These are phyloP conservation scores for Trifolium dubium DNA, from an alignment of 306 rosid genomes.

Conservation along the genomic window DNA sequence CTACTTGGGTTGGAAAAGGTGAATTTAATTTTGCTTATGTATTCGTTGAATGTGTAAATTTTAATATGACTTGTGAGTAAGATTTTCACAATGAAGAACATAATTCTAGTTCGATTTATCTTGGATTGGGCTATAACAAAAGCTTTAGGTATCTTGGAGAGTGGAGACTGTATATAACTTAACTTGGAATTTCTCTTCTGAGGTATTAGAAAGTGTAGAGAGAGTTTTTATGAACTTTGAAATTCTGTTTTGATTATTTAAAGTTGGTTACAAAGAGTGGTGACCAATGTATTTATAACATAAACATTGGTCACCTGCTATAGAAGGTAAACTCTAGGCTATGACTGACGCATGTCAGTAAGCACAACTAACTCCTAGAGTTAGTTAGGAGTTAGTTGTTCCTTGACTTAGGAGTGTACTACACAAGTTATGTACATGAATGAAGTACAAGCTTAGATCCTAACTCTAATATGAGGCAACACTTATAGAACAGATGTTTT, in stretches of 20 bases:
- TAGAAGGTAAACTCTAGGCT: too few species aligned
- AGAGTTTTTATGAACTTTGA: too few species aligned
- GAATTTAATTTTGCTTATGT: constrained; percentile 20
- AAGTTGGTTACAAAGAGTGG: too few species aligned
- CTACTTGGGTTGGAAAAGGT: constrained; percentile 99
- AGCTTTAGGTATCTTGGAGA: constrained; percentile 35
- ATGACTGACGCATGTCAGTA: too few species aligned
- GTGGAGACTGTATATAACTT: neutral
- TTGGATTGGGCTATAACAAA: constrained; percentile 29
- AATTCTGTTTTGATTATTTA: too few species aligned
- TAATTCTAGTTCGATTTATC: constrained; percentile 31
- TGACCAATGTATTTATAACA: too few species aligned
- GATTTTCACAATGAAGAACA: constrained; percentile 23
- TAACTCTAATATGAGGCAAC: neutral
- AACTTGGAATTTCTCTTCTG: constrained; percentile 10
- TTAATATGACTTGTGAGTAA: constrained; percentile 10
- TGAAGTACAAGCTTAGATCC: too few species aligned
- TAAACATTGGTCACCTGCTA: too few species aligned
- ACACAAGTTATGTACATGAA: too few species aligned
- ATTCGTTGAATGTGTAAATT: neutral
- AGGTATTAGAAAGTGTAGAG: neutral
- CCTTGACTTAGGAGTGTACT: too few species aligned
- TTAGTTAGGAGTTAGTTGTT: too few species aligned
- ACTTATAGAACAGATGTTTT: constrained; percentile 12
- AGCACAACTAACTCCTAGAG: too few species aligned